Evolutionary conservation across 148 eudicot species (phyloP), one percentile per base, ranked within the genome.

Genomic region (Salicornia ramosissima): DNA sequence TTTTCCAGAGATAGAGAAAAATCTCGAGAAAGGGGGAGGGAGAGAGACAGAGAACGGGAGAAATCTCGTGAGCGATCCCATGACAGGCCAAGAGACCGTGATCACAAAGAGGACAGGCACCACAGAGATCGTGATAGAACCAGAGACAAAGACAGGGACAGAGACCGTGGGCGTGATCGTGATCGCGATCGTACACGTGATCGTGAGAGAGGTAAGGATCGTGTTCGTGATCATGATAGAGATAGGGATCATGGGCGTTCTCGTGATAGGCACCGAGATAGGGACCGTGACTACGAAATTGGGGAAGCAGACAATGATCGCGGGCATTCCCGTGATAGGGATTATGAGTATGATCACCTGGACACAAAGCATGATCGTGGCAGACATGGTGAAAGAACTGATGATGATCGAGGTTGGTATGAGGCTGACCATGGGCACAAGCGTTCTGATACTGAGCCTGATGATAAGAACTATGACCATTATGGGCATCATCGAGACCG

Each of bases 41-140:
- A 86, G 11, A 86, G 75, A 70, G 97, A 85, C 24, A 81, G 75
- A 72, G 90, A 86, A 36, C 81, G 82, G 16, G 97, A 92, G 74
- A 88, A 75, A 74, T 90, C 96, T 63, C 96, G 86, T 49, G 97
- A 94, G 80, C 82, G 81, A 22, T 94, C 97, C 62, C 92, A 89
- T 75, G 99, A 91, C 55, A 80, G 81, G 71, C 81, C 91, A 49
- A 89, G 90, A 76, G 99, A 95, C 18, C 97, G 97, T 65, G 98
- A 93, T 29, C 87, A 85, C 40, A 80, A 86, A 57, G 97, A 91
- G 52, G 99, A 91, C 72, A 84, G 87, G 82, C 97, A 88, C 75
- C 91, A 91, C 42, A 85, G 96, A 75, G 99, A 94, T 52, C 96
- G 97, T 30, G 96, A 89, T 21, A 84, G 91, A 75, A 88, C 83